Evolutionary conservation across 2,329 filamentous ascomycete species (phyloP), one percentile per base, ranked within the genome.

Genomic region (Talaromyces sp.): DNA sequence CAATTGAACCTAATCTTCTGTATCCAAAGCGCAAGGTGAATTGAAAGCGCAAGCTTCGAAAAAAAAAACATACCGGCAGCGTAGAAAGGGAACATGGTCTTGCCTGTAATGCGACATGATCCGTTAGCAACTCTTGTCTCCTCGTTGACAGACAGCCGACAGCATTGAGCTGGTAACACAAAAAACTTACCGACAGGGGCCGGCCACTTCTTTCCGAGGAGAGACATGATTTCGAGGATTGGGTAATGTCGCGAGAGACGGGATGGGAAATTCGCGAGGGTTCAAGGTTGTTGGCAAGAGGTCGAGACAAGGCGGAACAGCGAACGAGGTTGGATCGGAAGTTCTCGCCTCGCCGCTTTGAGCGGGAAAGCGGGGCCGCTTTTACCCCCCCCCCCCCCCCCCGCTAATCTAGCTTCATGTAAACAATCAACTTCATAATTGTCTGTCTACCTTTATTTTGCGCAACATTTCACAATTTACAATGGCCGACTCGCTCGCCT

Each of bases 1-100:
- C 32, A 55, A 55, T 39, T 39, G 36, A 39, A 39, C n/a, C 15
- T n/a, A 39, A 39, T 39, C 15, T 39, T 39, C 36, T 39, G 8
- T 39, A n/a, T 39, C 5, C 36, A 39, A 39, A 39, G 36, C 36
- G 36, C 36, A 36, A 15, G 33, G 15, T 36, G 33, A 36, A 36
- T 13, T 15, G 33, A 13, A 39, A 39, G 36, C 36, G 36, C 15
- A 39, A 39, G 36, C 36, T 39, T 17, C 17, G 17, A 2, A 9
- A n/a, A 39, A 39, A 17, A 8, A 5, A 39, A 55, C 90, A 76
- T 95, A 96, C 93, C 92, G 77, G 93, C 93, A 79, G 85, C 84
- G 84, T 93, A 95, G 87, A 98, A 98, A 71, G 93, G 93, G 78
- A 86, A 87, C 88, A 96, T 88, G 72, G 93, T 92, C 84, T 86